Evolutionary conservation across 805 yeast genomes (phyloP).

Genomic region (Schwanniomyces vanrijiae): DNA sequence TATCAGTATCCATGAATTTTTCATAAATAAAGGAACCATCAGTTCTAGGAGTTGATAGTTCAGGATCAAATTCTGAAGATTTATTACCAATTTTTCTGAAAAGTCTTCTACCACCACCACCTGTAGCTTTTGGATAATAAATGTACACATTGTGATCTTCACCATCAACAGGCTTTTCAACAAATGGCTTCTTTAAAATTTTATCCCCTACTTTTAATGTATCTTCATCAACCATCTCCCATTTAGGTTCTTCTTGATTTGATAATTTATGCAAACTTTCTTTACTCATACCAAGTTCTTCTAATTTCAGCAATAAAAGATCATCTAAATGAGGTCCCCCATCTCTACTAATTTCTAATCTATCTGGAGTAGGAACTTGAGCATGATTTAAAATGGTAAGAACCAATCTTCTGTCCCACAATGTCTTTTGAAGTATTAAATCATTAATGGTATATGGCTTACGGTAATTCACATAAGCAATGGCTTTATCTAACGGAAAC

Average conservation of each 20-base stretch:
- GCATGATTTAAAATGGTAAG: slow-evolving; percentile 74
- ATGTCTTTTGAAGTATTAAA: slow-evolving; percentile 81
- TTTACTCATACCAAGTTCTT: slow-evolving; percentile 38
- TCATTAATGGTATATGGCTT: slow-evolving; percentile 91
- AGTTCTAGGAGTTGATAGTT: slow-evolving; percentile 69
- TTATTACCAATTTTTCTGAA: slow-evolving; percentile 97
- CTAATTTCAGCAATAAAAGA: slow-evolving; percentile 49
- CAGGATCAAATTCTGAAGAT: slow-evolving; percentile 92
- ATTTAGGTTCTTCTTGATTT: slow-evolving; percentile 68
- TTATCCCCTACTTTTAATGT: slow-evolving; percentile 75
- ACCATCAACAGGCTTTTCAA: slow-evolving; percentile 98
- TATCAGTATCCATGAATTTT: slow-evolving; percentile 95
- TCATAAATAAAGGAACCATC: slow-evolving; percentile 92
- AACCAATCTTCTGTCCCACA: slow-evolving; percentile 97
- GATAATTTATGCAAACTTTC: slow-evolving; percentile 60
- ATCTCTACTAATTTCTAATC: slow-evolving; percentile 89
- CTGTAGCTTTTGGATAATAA: slow-evolving; percentile 82
- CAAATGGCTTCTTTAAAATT: slow-evolving; percentile 82
- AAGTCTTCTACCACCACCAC: slow-evolving; percentile 96
- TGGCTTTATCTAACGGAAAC: slow-evolving; percentile 95
- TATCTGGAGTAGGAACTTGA: slow-evolving; percentile 84
- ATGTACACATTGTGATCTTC: slow-evolving; percentile 97
- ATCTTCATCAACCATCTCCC: slow-evolving; percentile 83
- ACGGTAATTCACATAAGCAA: slow-evolving; percentile 80
- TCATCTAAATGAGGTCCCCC: slow-evolving; percentile 88